phyloP scores from a whole-genome alignment of 2,329 filamentous ascomycete species.

The Colletotrichum theobromicola region DNA sequence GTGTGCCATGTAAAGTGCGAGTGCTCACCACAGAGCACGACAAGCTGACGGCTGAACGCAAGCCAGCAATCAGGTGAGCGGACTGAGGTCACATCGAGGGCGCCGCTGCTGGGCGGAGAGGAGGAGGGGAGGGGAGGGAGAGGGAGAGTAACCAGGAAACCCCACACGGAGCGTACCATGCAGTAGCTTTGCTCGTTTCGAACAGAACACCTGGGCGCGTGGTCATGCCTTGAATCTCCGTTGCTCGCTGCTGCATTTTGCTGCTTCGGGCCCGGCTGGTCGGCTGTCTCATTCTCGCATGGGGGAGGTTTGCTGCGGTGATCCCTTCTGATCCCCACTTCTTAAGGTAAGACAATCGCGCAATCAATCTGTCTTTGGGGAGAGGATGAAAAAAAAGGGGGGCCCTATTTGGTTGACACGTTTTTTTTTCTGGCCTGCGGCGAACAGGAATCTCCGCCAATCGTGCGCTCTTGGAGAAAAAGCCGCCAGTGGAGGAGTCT shows the following conservation, averaged over 20 bases:
- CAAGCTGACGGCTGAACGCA: neutral
- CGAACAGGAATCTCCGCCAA: constrained; percentile 13
- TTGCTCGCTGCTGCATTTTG: neutral
- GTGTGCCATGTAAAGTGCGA: constrained; percentile 8
- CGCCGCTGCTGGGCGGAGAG: neutral
- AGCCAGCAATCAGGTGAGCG: neutral
- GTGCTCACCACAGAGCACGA: neutral
- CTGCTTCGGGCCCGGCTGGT: neutral
- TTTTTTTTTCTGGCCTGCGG: neutral
- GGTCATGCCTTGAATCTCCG: neutral
- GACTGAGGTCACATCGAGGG: neutral
- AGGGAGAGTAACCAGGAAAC: neutral
- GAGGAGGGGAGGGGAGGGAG: neutral
- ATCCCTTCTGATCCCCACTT: neutral
- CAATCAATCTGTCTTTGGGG: neutral
- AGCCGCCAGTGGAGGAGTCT: neutral
- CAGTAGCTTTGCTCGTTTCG: neutral
- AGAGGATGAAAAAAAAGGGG: neutral
- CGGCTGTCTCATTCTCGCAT: neutral
- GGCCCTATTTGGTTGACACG: neutral
- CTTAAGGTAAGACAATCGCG: neutral
- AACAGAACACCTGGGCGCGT: neutral
- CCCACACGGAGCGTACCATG: neutral
- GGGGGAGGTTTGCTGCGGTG: neutral
- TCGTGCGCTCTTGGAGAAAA: neutral